Evolutionary conservation across 2,329 filamentous ascomycete species (phyloP).

Genomic region (Talaromyces amestolkiae): DNA sequence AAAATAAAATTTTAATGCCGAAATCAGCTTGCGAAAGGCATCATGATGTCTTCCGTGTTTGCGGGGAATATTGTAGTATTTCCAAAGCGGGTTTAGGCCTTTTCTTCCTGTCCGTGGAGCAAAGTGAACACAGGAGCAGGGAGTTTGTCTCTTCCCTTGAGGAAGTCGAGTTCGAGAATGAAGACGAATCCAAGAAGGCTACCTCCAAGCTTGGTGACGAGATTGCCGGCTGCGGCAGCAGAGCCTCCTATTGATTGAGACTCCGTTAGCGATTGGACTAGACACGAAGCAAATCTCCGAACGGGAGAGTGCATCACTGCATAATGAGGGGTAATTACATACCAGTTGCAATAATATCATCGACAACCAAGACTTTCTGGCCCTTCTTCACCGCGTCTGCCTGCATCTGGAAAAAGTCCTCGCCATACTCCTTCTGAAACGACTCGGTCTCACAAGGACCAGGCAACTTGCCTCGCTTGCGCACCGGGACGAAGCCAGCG

Average conservation of each 20-base stretch:
- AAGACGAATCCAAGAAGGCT: slow-evolving; percentile 87
- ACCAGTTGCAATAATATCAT: slow-evolving; percentile 99
- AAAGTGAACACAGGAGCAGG: slow-evolving; percentile 80
- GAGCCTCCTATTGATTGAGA: slow-evolving; percentile 69
- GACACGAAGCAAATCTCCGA: neutral
- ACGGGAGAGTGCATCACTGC: neutral
- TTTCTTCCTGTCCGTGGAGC: slow-evolving; percentile 60
- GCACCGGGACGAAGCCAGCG: slow-evolving; percentile 84
- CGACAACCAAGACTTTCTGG: slow-evolving; percentile 87
- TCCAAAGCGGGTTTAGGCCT: slow-evolving; percentile 12
- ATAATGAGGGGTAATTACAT: slow-evolving; percentile 23
- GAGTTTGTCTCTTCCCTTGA: slow-evolving; percentile 89
- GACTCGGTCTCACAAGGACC: slow-evolving; percentile 80
- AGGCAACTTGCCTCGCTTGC: slow-evolving; percentile 94
- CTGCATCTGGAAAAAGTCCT: slow-evolving; percentile 96
- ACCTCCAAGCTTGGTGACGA: slow-evolving; percentile 83
- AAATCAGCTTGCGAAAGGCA: neutral
- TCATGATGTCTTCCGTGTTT: neutral
- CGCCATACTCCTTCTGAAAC: slow-evolving; percentile 94
- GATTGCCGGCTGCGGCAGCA: slow-evolving; percentile 78
- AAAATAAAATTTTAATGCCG: slow-evolving; percentile 7
- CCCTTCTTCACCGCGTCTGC: slow-evolving; percentile 76
- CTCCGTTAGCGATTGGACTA: slow-evolving; percentile 12
- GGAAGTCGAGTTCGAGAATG: slow-evolving; percentile 90
- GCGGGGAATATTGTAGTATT: neutral